These are phyloP conservation scores for Coelastrella sp. DNA, from an alignment of 139 green algal genomes.

Conservation along the genomic window DNA sequence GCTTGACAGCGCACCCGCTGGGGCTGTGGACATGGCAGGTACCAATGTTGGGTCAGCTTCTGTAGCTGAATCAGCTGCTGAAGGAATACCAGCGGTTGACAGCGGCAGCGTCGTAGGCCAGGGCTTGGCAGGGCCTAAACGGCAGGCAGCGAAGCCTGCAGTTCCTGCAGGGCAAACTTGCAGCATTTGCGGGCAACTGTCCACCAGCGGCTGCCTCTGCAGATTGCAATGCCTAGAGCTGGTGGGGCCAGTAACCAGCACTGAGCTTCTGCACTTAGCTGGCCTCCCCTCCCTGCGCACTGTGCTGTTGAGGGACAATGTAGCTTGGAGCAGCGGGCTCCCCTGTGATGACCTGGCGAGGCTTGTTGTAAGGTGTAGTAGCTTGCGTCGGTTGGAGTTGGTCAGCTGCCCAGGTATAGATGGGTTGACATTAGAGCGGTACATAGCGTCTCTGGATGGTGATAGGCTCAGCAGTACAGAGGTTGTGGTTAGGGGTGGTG, in stretches of 20 bases:
- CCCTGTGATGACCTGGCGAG: background rate
- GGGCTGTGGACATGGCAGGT: background rate
- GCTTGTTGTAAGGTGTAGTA: background rate
- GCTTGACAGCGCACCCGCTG: background rate
- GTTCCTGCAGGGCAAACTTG: background rate
- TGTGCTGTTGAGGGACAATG: conserved; percentile 19
- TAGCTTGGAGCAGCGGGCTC: conserved; percentile 8
- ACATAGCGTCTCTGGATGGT: background rate
- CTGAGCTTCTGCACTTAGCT: conserved; percentile 7
- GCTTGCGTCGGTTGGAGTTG: background rate
- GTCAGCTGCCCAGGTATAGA: background rate
- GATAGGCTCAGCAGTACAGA: background rate
- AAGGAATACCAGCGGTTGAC: background rate
- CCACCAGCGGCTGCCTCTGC: background rate
- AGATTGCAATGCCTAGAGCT: background rate
- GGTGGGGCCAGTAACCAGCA: background rate
- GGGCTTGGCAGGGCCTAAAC: background rate
- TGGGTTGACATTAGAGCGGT: background rate
- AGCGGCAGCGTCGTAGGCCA: background rate
- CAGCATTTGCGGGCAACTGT: background rate
- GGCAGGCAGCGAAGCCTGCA: background rate
- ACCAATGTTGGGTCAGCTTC: too few species aligned
- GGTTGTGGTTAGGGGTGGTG: background rate
- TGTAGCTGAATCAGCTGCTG: background rate
- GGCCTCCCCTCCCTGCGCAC: background rate